Evolutionary conservation across 2,329 filamentous ascomycete genomes (phyloP).

Genomic region (Dactylellina sp.): DNA sequence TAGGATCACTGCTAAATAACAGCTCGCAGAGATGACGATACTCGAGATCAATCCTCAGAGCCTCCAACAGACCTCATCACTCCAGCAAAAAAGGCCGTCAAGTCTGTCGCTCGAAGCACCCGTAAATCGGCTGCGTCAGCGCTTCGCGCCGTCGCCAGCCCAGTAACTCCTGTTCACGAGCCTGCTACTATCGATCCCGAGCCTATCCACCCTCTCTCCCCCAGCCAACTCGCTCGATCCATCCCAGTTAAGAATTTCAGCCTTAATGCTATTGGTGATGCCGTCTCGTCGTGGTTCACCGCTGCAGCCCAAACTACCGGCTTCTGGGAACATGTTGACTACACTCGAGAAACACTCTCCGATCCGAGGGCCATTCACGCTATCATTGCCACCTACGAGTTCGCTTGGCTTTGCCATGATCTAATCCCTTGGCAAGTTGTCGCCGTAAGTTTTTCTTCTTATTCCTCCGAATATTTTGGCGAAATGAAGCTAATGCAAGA

Average conservation of each 20-base stretch:
- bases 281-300: conserved; percentile 39
- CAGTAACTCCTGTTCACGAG: conserved; percentile 1
- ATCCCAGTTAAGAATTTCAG: conserved; percentile 50
- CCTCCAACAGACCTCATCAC: conserved; percentile 49
- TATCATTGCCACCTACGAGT: conserved; percentile 44
- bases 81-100: conserved; percentile 38
- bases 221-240: conserved; percentile 38
- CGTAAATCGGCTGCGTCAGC: conserved; percentile 28
- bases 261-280: conserved; percentile 37
- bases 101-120: conserved; percentile 21
- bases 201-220: conserved; percentile 41
- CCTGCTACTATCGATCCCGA: conserved; percentile 34
- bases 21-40: conserved; percentile 34
- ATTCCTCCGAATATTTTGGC: neutral
- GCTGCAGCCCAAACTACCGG: conserved; percentile 48
- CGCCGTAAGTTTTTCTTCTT: conserved; percentile 25
- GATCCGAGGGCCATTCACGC: conserved; percentile 46
- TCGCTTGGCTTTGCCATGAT: conserved; percentile 49
- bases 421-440: conserved; percentile 48
- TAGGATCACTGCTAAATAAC: neutral
- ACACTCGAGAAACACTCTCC: conserved; percentile 48
- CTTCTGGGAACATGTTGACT: conserved; percentile 52
- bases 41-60: conserved; percentile 39
- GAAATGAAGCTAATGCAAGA: neutral
- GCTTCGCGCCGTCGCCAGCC: neutral